Conservation (phyloP, 331 rosid species). For the Malus hybrid region DNA sequence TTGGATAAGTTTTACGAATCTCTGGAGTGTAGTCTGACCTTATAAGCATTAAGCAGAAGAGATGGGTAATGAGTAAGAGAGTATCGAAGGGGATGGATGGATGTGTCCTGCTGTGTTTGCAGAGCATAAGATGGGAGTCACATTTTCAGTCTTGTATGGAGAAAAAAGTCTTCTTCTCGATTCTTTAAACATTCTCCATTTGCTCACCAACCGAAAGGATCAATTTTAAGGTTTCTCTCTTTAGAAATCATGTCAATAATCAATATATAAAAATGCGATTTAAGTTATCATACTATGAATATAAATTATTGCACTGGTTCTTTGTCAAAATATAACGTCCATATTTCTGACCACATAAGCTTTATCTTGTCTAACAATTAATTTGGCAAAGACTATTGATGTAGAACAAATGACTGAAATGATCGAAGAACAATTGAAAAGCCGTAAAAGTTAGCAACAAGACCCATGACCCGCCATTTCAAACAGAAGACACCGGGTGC, state of each 20-base stretch:
- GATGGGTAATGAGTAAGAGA: slow-evolving; percentile 23
- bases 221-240: slow-evolving; percentile 11
- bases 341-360: no score
- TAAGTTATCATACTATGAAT: no score
- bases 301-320: no score
- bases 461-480: no score
- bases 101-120: slow-evolving; percentile 9
- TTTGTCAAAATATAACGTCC: no score
- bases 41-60: slow-evolving; percentile 18
- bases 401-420: no score
- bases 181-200: slow-evolving; percentile 14
- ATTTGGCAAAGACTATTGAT: no score
- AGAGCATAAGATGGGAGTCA: slow-evolving; percentile 32
- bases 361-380: no score
- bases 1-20: slow-evolving; percentile 18
- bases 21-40: background rate
- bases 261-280: background rate
- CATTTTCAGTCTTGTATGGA: slow-evolving; percentile 4
- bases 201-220: slow-evolving; percentile 6
- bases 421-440: no score
- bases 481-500: no score
- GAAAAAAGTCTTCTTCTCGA: slow-evolving; percentile 22
- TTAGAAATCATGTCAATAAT: background rate
- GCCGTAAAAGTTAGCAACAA: no score
- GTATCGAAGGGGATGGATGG: slow-evolving; percentile 23